phyloP scores from a whole-genome alignment of 192 early-diverging fungal species.

The Rhizophlyctis rosea region DNA sequence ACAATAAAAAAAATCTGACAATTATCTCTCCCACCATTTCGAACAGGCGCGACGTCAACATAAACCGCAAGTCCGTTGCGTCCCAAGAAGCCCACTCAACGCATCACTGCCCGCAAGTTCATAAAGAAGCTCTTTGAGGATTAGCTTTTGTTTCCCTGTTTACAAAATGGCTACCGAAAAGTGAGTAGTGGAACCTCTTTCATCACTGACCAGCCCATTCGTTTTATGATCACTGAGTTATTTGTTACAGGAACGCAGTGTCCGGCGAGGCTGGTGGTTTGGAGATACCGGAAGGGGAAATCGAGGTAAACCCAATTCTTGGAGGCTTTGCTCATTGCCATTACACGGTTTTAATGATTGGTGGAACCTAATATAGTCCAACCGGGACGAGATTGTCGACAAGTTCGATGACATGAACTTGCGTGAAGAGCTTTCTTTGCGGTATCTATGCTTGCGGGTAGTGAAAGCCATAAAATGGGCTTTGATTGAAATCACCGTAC shows the following conservation, averaged over 20 bases:
- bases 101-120: slow-evolving; percentile 84
- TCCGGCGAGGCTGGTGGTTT: too few species aligned
- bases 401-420: slow-evolving; percentile 97
- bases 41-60: slow-evolving; percentile 84
- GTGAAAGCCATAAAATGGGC: background rate
- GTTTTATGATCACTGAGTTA: too few species aligned
- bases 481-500: background rate
- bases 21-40: too few species aligned
- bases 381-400: slow-evolving; percentile 92
- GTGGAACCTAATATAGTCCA: slow-evolving; percentile 55
- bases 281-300: slow-evolving; percentile 40
- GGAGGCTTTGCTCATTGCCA: background rate
- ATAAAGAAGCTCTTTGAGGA: slow-evolving; percentile 97
- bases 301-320: slow-evolving; percentile 29
- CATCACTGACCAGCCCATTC: too few species aligned
- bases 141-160: too few species aligned
- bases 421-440: slow-evolving; percentile 83
- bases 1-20: too few species aligned
- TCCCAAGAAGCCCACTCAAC: slow-evolving; percentile 86
- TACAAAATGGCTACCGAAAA: too few species aligned
- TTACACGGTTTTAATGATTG: background rate
- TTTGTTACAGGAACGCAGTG: too few species aligned
- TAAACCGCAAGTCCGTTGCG: slow-evolving; percentile 88
- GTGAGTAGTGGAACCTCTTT: too few species aligned
- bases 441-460: slow-evolving; percentile 98